A percentile compares a stretch with the other conserved stretches of the same genome.
phyloP scores from a whole-genome alignment of 2,329 filamentous ascomycete genomes.

The Epichloe glyceriae region DNA sequence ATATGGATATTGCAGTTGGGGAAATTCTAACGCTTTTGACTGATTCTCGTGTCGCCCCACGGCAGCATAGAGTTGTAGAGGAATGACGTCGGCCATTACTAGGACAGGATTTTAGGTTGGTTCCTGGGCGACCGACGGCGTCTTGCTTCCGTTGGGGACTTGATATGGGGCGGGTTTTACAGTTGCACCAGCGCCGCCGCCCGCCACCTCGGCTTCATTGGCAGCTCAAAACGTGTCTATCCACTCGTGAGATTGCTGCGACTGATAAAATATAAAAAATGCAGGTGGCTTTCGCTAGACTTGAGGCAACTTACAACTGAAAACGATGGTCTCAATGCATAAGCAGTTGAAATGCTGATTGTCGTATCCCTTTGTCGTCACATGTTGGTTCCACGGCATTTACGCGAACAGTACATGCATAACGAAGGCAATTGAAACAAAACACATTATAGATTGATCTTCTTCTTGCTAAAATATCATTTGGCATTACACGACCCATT shows the following conservation, averaged over 20 bases:
- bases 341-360: too few species aligned
- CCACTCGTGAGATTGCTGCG: not conserved
- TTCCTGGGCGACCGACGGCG: too few species aligned
- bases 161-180: not conserved
- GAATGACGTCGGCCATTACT: conserved; percentile 1
- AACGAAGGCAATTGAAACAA: not conserved
- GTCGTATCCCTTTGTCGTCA: not conserved
- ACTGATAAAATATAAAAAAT: too few species aligned
- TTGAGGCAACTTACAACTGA: too few species aligned
- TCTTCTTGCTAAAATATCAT: conserved; percentile 5
- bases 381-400: not conserved
- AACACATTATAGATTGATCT: not conserved
- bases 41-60: not conserved
- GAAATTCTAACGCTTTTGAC: too few species aligned
- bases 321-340: too few species aligned
- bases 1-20: too few species aligned
- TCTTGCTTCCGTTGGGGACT: not conserved
- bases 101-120: too few species aligned
- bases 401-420: not conserved
- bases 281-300: too few species aligned
- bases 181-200: not conserved
- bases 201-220: too few species aligned
- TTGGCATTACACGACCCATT: conserved; percentile 20
- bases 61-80: not conserved
- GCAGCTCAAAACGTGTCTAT: not conserved